Evolutionary conservation across 345 rosid genomes (phyloP).

Genomic region (Brassica incana): DNA sequence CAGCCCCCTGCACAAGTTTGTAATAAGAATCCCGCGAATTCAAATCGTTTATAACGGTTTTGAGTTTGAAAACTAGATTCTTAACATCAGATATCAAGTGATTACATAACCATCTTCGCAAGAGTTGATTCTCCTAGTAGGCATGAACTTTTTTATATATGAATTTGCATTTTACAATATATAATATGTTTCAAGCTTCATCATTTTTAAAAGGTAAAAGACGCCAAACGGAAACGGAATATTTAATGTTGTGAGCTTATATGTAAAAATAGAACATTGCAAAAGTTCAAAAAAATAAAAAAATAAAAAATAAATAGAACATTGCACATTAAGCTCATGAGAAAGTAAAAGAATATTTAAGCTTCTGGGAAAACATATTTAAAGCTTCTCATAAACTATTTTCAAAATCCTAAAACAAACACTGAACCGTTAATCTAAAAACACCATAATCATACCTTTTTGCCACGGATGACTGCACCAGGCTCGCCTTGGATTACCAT

Average conservation of each 20-base stretch:
- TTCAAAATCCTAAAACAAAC: background rate
- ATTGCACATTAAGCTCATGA: no score
- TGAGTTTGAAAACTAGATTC: background rate
- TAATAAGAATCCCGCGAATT: background rate
- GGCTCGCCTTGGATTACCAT: slow-evolving; percentile 51
- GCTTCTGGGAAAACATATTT: background rate
- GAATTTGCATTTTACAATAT: background rate
- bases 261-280: background rate
- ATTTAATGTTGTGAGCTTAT: background rate
- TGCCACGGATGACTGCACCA: slow-evolving; percentile 74
- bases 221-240: background rate
- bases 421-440: background rate
- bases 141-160: background rate
- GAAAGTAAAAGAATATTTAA: background rate
- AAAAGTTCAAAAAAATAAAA: no score
- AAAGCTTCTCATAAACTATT: background rate
- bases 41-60: background rate
- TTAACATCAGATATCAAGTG: background rate
- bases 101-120: background rate
- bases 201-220: background rate
- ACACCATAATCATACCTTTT: slow-evolving; percentile 43
- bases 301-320: background rate
- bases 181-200: background rate
- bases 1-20: slow-evolving; percentile 53
- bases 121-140: slow-evolving; percentile 1